Evolutionary conservation across 345 rosid species (phyloP).

Genomic region (Laguncularia racemosa): DNA sequence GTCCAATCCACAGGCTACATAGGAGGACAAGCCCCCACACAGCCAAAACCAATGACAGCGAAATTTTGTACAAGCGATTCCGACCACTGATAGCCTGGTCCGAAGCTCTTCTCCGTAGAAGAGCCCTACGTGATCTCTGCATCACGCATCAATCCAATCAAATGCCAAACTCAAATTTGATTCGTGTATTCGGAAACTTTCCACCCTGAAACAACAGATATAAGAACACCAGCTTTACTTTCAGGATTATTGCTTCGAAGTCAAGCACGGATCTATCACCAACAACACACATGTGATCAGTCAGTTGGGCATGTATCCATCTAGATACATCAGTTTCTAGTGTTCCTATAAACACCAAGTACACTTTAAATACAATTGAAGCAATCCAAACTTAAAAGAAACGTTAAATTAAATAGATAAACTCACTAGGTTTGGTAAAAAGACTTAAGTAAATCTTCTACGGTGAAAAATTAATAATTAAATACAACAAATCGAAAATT

Average conservation of each 20-base stretch:
- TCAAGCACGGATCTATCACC: neutral
- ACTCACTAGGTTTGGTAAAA: too few species aligned
- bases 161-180: constrained; percentile 2
- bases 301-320: too few species aligned
- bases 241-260: neutral
- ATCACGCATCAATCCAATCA: constrained; percentile 56
- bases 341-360: too few species aligned
- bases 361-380: too few species aligned
- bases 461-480: too few species aligned
- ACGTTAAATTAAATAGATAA: too few species aligned
- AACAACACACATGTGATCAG: too few species aligned
- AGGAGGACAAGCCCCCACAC: constrained; percentile 72
- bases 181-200: neutral
- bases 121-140: constrained; percentile 80
- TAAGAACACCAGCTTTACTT: neutral
- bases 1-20: constrained; percentile 56
- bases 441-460: too few species aligned
- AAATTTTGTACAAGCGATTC: constrained; percentile 42
- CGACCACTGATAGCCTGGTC: constrained; percentile 28
- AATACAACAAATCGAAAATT: too few species aligned
- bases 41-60: constrained; percentile 59
- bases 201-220: constrained; percentile 3
- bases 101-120: constrained; percentile 61
- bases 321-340: too few species aligned
- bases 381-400: too few species aligned